Base-by-base conservation (phyloP, 257 asterid genomes). In the Fraxinus anomala region DNA sequence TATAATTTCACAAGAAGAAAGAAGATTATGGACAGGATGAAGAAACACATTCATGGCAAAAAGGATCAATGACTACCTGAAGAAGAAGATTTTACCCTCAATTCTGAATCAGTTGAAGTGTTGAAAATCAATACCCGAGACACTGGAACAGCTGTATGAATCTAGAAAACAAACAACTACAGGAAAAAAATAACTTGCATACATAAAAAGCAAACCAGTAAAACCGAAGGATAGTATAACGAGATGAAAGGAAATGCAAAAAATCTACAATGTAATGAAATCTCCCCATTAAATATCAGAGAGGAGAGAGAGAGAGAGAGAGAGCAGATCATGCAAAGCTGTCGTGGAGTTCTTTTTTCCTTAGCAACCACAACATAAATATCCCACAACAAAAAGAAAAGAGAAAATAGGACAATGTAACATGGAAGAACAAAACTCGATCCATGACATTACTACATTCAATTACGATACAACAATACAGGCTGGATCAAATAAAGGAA, bases 391-490 rank as follows among this genome's bases (percentile, higher is more conserved):
- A 19, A 21, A 13, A 59, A 19, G 81, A 54, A 70, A 70, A 59
- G 67, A 72, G n/a, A 39, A 24, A 73, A 73, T n/a, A 54, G 75
- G 79, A 17, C 12, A 26, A 82, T 75, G 61, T 36, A 54, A 83
- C 69, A 77, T 0, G 73, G 5, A 11, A 63, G 75, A 70, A 80
- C 30, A 33, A 47, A 30, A 65, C 37, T 40, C 47, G 81, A 30
- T 1, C 23, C 77, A 73, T 54, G 63, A 23, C 42, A 61, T 77
- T 34, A 24, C 24, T 37, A 12, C 21, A n/a, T 61, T 68, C 74
- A 76, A 51, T 33, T 71, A 67, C 76, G 78, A 69, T 44, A 77
- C 66, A 80, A 68, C 33, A n/a, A 73, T 66, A 78, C 71, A 66
- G 3, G 51, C 36, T 17, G 26, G 16, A 28, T 59, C 68, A 21